A percentile compares a stretch with the other conserved stretches of the same genome.
Evolutionary conservation across 495 filamentous ascomycete species (phyloP).

Genomic region (Penicillium soppii): DNA sequence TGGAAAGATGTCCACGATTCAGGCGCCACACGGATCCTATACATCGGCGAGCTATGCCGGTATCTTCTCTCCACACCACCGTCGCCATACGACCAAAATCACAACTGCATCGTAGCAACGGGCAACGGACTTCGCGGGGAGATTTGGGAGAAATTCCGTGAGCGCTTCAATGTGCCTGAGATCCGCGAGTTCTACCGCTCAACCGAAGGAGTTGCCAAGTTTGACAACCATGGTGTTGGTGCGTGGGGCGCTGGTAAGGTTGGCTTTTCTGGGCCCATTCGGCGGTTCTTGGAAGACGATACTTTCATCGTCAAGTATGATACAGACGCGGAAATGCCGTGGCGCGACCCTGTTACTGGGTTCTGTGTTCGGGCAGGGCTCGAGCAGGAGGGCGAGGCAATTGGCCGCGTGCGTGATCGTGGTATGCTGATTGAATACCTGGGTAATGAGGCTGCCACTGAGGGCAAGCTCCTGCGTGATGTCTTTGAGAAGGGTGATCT

Average conservation of each 20-base stretch:
- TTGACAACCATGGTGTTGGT: slow-evolving; percentile 74
- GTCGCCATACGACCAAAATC: slow-evolving; percentile 68
- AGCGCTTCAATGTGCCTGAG: slow-evolving; percentile 76
- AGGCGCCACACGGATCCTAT: slow-evolving; percentile 81
- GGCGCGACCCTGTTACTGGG: slow-evolving; percentile 67
- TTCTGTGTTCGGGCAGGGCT: slow-evolving; percentile 60
- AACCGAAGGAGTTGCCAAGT: slow-evolving; percentile 73
- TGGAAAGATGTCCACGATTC: slow-evolving; percentile 79
- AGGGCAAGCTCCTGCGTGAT: slow-evolving; percentile 73
- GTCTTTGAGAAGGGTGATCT: slow-evolving; percentile 80
- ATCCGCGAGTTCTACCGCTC: slow-evolving; percentile 89
- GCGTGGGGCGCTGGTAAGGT: slow-evolving; percentile 76
- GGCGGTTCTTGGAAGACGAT: slow-evolving; percentile 52
- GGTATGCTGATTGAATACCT: slow-evolving; percentile 79
- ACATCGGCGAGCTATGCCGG: slow-evolving; percentile 90
- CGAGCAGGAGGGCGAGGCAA: slow-evolving; percentile 76
- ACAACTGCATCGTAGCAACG: slow-evolving; percentile 72
- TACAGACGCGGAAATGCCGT: slow-evolving; percentile 65
- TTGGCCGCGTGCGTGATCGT: slow-evolving; percentile 64
- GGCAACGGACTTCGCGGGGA: slow-evolving; percentile 92
- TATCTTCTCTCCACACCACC: slow-evolving; percentile 81
- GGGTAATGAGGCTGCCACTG: slow-evolving; percentile 68
- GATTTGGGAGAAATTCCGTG: slow-evolving; percentile 83
- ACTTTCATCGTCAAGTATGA: slow-evolving; percentile 68
- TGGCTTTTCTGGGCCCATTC: slow-evolving; percentile 69